Percentiles rank a stretch among this genome's conserved stretches.
phyloP scores from a whole-genome alignment of 1,284 basidiomycete genomes.

The Malassezia nana region DNA sequence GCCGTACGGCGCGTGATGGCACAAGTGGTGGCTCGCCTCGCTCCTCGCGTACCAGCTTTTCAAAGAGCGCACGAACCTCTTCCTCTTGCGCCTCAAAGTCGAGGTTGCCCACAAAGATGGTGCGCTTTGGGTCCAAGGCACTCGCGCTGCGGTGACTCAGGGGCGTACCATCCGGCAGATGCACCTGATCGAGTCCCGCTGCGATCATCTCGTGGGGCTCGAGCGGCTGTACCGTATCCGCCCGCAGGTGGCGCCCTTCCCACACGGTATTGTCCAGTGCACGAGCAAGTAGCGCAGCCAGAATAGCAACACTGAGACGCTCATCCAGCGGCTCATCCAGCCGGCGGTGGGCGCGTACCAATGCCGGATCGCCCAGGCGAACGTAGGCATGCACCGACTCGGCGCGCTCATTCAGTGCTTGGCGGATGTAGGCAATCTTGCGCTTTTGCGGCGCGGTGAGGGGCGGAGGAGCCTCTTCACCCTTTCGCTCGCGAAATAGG shows the following conservation, averaged over 20 bases:
- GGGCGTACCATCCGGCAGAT: conserved; percentile 24
- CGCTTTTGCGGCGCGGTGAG: conserved; percentile 79
- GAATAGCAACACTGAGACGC: conserved; percentile 51
- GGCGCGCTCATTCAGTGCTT: conserved; percentile 53
- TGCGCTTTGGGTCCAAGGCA: conserved; percentile 54
- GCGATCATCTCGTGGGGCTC: conserved; percentile 28
- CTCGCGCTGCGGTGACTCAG: conserved; percentile 20
- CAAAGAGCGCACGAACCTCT: conserved; percentile 76
- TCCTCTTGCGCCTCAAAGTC: conserved; percentile 88
- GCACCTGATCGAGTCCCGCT: conserved; percentile 36
- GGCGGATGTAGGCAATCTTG: conserved; percentile 85
- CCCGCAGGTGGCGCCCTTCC: conserved; percentile 54
- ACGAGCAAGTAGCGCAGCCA: conserved; percentile 58
- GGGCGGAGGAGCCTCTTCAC: conserved; percentile 50
- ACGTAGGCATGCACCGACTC: conserved; percentile 42
- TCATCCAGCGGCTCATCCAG: conserved; percentile 10
- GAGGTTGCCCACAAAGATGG: conserved; percentile 81
- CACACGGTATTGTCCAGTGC: conserved; percentile 65
- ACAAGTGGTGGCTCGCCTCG: conserved; percentile 53
- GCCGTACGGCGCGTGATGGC: conserved; percentile 7
- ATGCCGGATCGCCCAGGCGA: conserved; percentile 29
- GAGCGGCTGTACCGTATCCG: conserved; percentile 36
- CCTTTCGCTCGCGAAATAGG: conserved; percentile 57
- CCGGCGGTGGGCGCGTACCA: conserved; percentile 10
- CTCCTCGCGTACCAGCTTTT: conserved; percentile 65